Base-by-base conservation (phyloP, 495 filamentous ascomycete genomes). In the Patellaria atrata region DNA sequence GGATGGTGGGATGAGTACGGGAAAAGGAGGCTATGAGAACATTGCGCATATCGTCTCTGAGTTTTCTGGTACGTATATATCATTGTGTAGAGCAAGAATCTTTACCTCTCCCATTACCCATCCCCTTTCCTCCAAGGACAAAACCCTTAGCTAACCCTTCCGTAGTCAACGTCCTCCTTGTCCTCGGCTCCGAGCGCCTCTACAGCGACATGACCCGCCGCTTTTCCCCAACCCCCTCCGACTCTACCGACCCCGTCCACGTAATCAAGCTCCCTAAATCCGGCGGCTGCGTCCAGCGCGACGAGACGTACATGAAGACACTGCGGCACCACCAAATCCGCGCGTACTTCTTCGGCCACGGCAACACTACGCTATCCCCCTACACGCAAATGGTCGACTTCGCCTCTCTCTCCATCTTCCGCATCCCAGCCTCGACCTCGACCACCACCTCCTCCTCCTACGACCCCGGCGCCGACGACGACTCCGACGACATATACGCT, bases 281-380 rank as follows among this genome's bases (percentile, higher is more conserved):
- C 0, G 84, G 84, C 11, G 89, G 89, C 4, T 85, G 81, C 32
- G 83, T 84, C 9, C 75, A 85, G 44, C 67, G 84, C 24, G 83
- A 92, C 41, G 68, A 72, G 9, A 54, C 62, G 1, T 94, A 80
- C 53, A 68, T 84, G 62, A 78, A 77, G 38, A 63, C 68, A 19
- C 55, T 71, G 3, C 65, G 75, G 17, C 79, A 87, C 40, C 72
- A 74, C 0, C 71, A 78, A 20, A 84, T 94, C 12, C 76, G 75
- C 35, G 73, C 85, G 37, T 99, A 96, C 56, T 99, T 96, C 63
- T 96, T 94, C 54, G 89, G 89, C 2, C 75, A 77, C 40, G 42
- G 65, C 0, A 77, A 74, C 43, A 65, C 73, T 33, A 82, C 82
- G 0, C 62, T 99, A 3, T 91, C 78, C 16, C 89, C 89, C 0